Base-by-base conservation (phyloP, 2,329 filamentous ascomycete species). In the Sporothrix protearum region DNA sequence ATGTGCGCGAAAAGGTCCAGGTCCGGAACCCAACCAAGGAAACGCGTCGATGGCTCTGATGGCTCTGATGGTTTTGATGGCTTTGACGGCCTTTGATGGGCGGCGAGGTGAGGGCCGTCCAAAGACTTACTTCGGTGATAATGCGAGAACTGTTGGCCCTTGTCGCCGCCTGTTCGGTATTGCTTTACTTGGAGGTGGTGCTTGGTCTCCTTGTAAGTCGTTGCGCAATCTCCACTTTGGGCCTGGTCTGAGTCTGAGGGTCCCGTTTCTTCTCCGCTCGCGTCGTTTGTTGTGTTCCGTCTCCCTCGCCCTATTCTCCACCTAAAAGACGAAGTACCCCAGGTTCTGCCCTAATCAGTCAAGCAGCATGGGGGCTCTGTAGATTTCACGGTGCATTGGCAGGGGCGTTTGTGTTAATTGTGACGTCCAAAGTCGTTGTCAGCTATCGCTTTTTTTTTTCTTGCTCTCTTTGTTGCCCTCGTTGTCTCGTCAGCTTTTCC, bases 81-180 rank as follows among this genome's bases (percentile, higher is more conserved):
- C 42, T 45, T 45, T 45, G 42, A 45, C 19, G 42, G 3, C 42
- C 14, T 42, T 8, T 42, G 6, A 19, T 19, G 42, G 42, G 14
- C 42, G 42, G 14, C 42, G 42, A 47, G 42, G 19, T 47, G 42
- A 28, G 19, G 36, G 36, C 22, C 9, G 33, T 6, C 19, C n/a
- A 7, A 8, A 14, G 9, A 49, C 51, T 45, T 67, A 51, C 63
- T 67, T 42, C 63, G 63, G n/a, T 28, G 63, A 67, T 67, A 67
- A 42, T 67, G 63, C 63, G 63, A 67, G 59, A 25, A 9, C 19
- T 19, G 16, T 51, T 19, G 19, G 16, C 47, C 19, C 9, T 14
- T 47, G 42, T 47, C 14, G 42, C 14, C 42, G 42, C 14, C 14
- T 3, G 59, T 28, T 33, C 63, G 63, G 63, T 49, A 67, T 47